These are phyloP conservation scores for Aspergillus sp. DNA, from an alignment of 2,329 filamentous ascomycete species.

Conservation along the genomic window DNA sequence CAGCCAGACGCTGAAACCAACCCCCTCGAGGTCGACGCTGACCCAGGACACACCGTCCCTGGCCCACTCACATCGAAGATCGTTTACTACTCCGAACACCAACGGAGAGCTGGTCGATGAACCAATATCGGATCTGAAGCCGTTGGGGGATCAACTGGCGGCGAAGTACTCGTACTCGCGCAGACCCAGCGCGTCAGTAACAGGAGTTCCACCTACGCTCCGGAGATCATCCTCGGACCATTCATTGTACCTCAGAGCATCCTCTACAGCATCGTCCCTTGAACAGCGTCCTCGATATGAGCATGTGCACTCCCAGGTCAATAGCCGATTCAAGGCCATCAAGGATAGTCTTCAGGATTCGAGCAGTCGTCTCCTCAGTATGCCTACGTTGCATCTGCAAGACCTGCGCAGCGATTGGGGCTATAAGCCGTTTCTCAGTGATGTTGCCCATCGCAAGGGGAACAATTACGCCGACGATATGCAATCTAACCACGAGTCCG, in stretches of 20 bases:
- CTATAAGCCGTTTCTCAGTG: constrained; percentile 31
- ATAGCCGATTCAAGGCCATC: constrained; percentile 85
- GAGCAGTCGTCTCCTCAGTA: constrained; percentile 62
- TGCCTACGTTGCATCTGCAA: constrained; percentile 45
- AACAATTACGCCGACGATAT: constrained; percentile 11
- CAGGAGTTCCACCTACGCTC: constrained; percentile 38
- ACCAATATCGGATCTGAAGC: constrained; percentile 31
- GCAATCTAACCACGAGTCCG: constrained; percentile 4
- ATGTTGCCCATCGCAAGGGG: constrained; percentile 21
- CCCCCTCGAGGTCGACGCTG: constrained; percentile 15
- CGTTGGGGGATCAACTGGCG: constrained; percentile 24
- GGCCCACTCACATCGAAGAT: constrained; percentile 8
- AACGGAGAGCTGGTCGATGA: constrained; percentile 29
- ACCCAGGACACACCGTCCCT: constrained; percentile 12
- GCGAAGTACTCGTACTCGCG: constrained; percentile 34
- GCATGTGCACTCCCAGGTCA: constrained; percentile 79
- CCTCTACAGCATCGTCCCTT: constrained; percentile 77
- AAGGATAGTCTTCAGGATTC: constrained; percentile 84
- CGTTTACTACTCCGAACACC: constrained; percentile 17
- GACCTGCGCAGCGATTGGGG: constrained; percentile 38
- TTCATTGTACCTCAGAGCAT: constrained; percentile 68
- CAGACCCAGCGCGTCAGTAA: constrained; percentile 24
- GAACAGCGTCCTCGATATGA: constrained; percentile 81
- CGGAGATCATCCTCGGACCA: constrained; percentile 71
- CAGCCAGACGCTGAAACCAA: constrained; percentile 25